Conservation (phyloP, 768 basidiomycete genomes). For the Cystofilobasidium capitatum region DNA sequence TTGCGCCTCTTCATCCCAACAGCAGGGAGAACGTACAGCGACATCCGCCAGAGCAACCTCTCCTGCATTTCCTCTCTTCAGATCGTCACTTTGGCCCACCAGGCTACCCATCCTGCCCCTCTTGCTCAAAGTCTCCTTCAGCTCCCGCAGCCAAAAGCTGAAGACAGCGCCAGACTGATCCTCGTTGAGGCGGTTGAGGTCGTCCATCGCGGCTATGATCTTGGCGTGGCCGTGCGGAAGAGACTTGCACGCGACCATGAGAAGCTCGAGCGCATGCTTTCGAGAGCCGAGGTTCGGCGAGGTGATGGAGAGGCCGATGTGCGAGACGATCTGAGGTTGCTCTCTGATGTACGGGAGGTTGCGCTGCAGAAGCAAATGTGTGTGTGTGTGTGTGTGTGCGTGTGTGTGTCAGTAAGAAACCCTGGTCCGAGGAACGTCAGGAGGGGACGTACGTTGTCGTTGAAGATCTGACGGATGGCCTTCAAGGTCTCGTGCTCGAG, state of each 20-base stretch:
- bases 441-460: conserved; percentile 41
- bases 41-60: conserved; percentile 60
- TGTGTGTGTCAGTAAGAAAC: neutral
- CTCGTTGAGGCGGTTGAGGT: conserved; percentile 4
- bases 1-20: too few species aligned
- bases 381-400: too few species aligned
- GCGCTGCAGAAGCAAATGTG: neutral
- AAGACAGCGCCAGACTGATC: neutral
- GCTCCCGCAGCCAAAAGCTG: conserved; percentile 77
- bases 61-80: conserved; percentile 44
- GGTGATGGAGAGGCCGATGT: conserved; percentile 72
- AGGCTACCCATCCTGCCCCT: conserved; percentile 89
- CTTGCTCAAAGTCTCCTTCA: conserved; percentile 66
- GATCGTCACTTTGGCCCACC: conserved; percentile 89
- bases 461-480: conserved; percentile 73
- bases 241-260: conserved; percentile 52
- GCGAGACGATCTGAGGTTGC: conserved; percentile 63
- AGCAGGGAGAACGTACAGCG: conserved; percentile 52
- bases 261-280: conserved; percentile 65
- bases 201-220: neutral
- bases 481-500: conserved; percentile 84
- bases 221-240: neutral
- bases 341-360: conserved; percentile 46
- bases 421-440: neutral
- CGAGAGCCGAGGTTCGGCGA: conserved; percentile 70